These are phyloP conservation scores for Eragrostis tef DNA, from an alignment of 202 grass and related monocot species.

Conservation along the genomic window DNA sequence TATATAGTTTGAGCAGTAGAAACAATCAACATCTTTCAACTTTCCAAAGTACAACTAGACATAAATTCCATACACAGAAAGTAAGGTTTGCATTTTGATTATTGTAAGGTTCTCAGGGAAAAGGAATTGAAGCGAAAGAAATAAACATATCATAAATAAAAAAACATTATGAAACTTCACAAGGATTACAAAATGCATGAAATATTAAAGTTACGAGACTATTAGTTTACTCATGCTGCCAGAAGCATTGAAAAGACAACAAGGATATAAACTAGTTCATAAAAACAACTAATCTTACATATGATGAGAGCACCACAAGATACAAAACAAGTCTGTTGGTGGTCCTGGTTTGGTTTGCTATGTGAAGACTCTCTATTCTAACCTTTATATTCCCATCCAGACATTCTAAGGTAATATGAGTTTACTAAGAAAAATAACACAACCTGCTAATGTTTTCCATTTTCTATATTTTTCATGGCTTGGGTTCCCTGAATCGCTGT, in stretches of 20 bases:
- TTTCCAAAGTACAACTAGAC: slow-evolving; percentile 11
- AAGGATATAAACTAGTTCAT: background rate
- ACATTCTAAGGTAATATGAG: background rate
- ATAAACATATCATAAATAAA: background rate
- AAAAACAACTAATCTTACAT: background rate
- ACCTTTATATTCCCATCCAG: background rate
- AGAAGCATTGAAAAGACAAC: background rate
- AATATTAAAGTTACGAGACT: background rate
- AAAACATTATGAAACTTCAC: background rate
- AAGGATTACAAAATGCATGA: background rate
- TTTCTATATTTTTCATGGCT: slow-evolving; percentile 6
- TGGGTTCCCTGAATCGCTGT: background rate
- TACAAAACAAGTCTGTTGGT: no score
- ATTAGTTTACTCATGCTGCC: background rate
- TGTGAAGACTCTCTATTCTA: no score
- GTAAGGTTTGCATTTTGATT: background rate
- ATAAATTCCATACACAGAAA: background rate
- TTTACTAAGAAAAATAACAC: background rate
- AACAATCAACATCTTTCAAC: slow-evolving; percentile 14
- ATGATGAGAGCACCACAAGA: background rate
- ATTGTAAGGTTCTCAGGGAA: background rate
- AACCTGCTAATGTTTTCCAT: background rate
- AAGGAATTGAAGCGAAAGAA: background rate
- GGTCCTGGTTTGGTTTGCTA: no score
- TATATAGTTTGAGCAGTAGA: background rate